Conservation (phyloP, 2,329 filamentous ascomycete species). For the Aspergillus proliferans region DNA sequence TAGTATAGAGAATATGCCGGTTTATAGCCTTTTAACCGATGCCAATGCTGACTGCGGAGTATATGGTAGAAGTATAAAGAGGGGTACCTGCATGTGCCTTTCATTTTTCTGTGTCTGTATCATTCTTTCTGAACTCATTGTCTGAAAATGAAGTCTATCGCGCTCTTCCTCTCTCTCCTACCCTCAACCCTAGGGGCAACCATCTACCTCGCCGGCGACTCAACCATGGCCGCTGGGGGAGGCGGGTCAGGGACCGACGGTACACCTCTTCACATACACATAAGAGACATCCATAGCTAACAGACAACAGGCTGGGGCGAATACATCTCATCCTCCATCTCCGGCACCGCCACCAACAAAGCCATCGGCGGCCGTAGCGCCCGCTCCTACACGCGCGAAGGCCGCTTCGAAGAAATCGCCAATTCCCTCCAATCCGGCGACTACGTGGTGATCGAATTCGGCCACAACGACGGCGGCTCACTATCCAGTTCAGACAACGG, state of each 20-base stretch:
- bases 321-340: slow-evolving; percentile 49
- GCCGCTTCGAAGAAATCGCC: slow-evolving; percentile 55
- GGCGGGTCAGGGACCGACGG: slow-evolving; percentile 19
- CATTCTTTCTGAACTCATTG: background rate
- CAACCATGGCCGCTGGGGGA: slow-evolving; percentile 26
- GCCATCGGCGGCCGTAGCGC: slow-evolving; percentile 62
- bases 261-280: slow-evolving; percentile 3
- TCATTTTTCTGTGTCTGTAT: too few species aligned
- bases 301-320: slow-evolving; percentile 53
- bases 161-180: slow-evolving; percentile 15
- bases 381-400: slow-evolving; percentile 61
- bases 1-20: too few species aligned
- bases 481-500: slow-evolving; percentile 53
- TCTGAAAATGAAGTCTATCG: slow-evolving; percentile 15
- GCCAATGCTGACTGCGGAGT: too few species aligned
- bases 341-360: slow-evolving; percentile 53
- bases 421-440: slow-evolving; percentile 51
- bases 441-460: slow-evolving; percentile 65
- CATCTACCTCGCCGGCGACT: slow-evolving; percentile 29
- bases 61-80: too few species aligned
- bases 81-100: too few species aligned
- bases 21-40: too few species aligned
- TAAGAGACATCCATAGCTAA: background rate
- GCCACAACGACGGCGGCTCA: slow-evolving; percentile 64
- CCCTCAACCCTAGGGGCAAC: slow-evolving; percentile 20